These are phyloP conservation scores for Saussurea involucrata DNA, from an alignment of 129 eudicot species.

Conservation along the genomic window DNA sequence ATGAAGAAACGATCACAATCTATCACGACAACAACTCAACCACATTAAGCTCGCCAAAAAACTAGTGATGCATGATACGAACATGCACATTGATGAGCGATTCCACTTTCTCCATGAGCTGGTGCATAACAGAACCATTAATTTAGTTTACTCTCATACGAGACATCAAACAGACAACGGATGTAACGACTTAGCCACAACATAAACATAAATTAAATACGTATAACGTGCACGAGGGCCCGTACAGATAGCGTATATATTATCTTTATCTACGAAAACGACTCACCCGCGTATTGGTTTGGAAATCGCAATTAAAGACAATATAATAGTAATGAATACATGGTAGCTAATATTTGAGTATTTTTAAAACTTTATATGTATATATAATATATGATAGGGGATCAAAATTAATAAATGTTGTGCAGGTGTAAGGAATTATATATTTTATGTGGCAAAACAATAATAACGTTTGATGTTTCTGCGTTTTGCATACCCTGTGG, in stretches of 20 bases:
- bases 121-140: not conserved
- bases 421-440: constrained; percentile 9
- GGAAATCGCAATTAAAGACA: not conserved
- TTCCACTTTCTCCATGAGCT: not conserved
- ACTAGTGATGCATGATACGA: not conserved
- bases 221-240: not conserved
- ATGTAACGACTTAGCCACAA: not conserved
- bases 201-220: not conserved
- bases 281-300: not conserved
- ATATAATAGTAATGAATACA: not conserved
- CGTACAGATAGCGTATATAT: not conserved
- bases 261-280: not conserved
- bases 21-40: not conserved
- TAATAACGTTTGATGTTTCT: constrained; percentile 18
- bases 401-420: constrained; percentile 11
- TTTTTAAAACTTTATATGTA: not conserved
- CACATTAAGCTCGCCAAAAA: not conserved
- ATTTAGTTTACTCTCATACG: not conserved
- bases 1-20: not conserved
- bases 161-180: no score
- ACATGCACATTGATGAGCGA: not conserved
- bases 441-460: constrained; percentile 21
- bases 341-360: not conserved
- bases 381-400: not conserved
- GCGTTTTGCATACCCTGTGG: not conserved